phyloP scores from a whole-genome alignment of 2,329 filamentous ascomycete species.

The Fusarium xyrophilum region DNA sequence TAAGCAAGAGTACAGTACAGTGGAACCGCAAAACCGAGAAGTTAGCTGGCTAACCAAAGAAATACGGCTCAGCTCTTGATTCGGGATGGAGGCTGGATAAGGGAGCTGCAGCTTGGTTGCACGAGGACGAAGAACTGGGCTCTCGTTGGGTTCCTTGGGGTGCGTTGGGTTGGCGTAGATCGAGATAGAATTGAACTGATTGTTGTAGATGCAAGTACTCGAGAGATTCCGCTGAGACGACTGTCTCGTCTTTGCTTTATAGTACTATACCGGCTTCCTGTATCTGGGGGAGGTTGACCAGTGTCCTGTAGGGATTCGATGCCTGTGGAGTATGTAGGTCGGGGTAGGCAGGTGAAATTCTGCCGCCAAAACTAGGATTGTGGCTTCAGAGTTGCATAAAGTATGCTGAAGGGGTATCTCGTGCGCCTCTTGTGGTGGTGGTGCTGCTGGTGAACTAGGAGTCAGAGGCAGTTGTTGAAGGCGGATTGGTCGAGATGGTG shows the following conservation, averaged over 20 bases:
- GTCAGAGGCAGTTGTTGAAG: constrained; percentile 23
- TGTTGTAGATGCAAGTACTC: constrained; percentile 19
- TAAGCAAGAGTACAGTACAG: constrained; percentile 6
- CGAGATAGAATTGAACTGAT: constrained; percentile 23
- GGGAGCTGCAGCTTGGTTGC: constrained; percentile 31
- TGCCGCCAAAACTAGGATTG: constrained; percentile 28
- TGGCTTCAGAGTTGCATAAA: constrained; percentile 31
- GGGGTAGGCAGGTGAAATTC: constrained; percentile 30
- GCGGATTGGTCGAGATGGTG: constrained; percentile 32
- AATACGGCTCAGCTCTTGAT: constrained; percentile 39
- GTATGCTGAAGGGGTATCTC: constrained; percentile 35
- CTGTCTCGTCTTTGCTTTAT: constrained; percentile 26
- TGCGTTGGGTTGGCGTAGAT: constrained; percentile 38
- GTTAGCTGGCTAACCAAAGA: constrained; percentile 23
- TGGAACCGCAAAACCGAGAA: constrained; percentile 15
- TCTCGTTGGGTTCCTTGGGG: constrained; percentile 32
- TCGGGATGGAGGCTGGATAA: constrained; percentile 23
- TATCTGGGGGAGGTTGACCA: constrained; percentile 17
- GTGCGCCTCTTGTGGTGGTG: constrained; percentile 33
- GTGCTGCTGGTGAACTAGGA: constrained; percentile 25
- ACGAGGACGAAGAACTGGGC: constrained; percentile 30
- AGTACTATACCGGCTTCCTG: constrained; percentile 18
- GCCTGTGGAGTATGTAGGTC: constrained; percentile 31
- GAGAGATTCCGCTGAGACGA: background rate
- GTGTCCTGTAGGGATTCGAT: constrained; percentile 18